Evolutionary conservation across 192 early-diverging fungal species (phyloP), one percentile per base, ranked within the genome.

Genomic region (Linderina pennispora): DNA sequence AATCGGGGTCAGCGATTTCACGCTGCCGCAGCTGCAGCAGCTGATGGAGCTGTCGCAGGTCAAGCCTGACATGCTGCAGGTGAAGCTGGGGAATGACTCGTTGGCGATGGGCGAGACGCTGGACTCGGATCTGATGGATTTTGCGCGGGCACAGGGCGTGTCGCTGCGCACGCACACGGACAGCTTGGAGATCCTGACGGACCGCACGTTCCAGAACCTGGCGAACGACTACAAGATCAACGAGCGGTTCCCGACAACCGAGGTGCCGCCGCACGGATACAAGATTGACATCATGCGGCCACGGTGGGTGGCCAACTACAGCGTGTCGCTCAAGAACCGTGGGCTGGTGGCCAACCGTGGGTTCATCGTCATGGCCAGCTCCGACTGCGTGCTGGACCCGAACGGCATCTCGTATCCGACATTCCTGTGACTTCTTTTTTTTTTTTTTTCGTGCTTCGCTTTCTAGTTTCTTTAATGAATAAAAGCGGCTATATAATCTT

Each of bases 321-420:
- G 39, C 20, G 58, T 74, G 10, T 31, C 54, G 20, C 53, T 62
- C 26, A 51, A 46, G 13, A 62, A 53, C 47, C 45, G 62, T 14
- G 63, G 63, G 0, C 48, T 74, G 39, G 52, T 74, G 1, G 63
- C 62, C 4, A 65, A 65, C 54, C 58, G 69, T 23, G 69, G 69
- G 6, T 73, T 65, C 48, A 73, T 73, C 35, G 62, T 54, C 32
- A 73, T 73, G 69, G 63, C 63, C 34, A 73, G 69, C 62, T 65
- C 62, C 10, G 69, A 73, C 63, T 58, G 53, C 14, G 62, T 65
- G 0, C 41, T 61, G 20, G 63, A 73, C 33, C 69, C 69, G 0
- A 65, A 65, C 48, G 43, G 52, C 14, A 49, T 61, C 1, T 59
- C 60, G 0, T 8, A 8, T 41, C 40, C 20, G 13, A 19, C 8